Evolutionary conservation across 805 yeast genomes (phyloP).

Genomic region (Saturnispora silvae): DNA sequence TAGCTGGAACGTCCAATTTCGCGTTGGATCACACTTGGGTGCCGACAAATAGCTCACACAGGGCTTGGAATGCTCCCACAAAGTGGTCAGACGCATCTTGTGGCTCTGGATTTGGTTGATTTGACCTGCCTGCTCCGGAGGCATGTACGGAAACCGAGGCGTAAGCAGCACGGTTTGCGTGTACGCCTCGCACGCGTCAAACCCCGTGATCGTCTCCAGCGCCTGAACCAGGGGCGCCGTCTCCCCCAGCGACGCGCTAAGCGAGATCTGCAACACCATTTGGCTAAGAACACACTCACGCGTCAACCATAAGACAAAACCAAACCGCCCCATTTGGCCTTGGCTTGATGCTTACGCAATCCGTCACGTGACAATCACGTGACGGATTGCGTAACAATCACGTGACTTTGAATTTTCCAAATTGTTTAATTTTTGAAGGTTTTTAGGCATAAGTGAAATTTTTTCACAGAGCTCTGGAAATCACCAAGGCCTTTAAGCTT

Average conservation of each 20-base stretch:
- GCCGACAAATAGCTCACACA: conserved; percentile 2
- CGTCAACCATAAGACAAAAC: too few relatives aligned
- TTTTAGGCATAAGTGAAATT: too few relatives aligned
- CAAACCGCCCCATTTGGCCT: too few relatives aligned
- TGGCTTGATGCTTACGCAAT: too few relatives aligned
- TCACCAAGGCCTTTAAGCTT: not conserved
- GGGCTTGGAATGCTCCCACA: conserved; percentile 27
- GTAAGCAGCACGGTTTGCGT: conserved; percentile 40
- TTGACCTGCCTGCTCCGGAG: conserved; percentile 45
- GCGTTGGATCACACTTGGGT: conserved; percentile 16
- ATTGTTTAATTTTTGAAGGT: too few relatives aligned
- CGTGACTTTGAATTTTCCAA: too few relatives aligned
- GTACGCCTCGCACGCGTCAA: conserved; percentile 33
- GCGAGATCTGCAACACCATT: conserved; percentile 47
- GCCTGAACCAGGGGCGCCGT: conserved; percentile 36
- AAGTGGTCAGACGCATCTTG: conserved; percentile 37
- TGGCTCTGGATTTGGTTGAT: conserved; percentile 48
- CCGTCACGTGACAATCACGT: too few relatives aligned
- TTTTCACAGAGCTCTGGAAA: too few relatives aligned
- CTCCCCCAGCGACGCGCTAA: conserved; percentile 36
- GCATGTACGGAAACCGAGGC: conserved; percentile 42
- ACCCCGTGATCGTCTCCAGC: conserved; percentile 43
- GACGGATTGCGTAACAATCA: too few relatives aligned
- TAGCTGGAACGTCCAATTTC: conserved; percentile 52
- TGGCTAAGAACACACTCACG: too few relatives aligned